Evolutionary conservation across 306 rosid species (phyloP), one percentile per base, ranked within the genome.

Genomic region (Astragalus glycyphyllos): DNA sequence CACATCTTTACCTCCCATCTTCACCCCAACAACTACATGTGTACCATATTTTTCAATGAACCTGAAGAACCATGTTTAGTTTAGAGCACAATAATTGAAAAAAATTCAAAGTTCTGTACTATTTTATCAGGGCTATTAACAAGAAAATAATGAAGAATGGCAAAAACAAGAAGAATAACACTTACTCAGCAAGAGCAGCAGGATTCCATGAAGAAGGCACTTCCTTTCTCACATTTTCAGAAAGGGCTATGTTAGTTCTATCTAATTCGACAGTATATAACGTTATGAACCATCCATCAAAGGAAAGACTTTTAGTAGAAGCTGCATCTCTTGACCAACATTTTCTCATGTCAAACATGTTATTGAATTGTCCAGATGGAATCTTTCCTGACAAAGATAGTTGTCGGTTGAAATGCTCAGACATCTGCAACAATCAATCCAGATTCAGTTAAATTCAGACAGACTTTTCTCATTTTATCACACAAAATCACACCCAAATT

Each of bases 1-100:
- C 13, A 86, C 90, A 75, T 94, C 97, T 71, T 90, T 90, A 11
- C 98, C 98, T 65, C 98, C 98, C 98, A 94, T 90, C 86, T 86
- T 86, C 79, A 87, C 95, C 42, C 98, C 98, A 68, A 89, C 95
- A 82, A 94, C 79, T 49, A 90, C 51, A 74, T 90, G 97, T 15
- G 98, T 94, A 8, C 98, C 98, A 68, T 90, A 90, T 32, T 90
- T 90, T 26, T 87, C 90, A 72, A 94, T 89, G 79, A 94, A 94
- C 87, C 98, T 94, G 92, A 73, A 80, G 72, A 81, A 17, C 15
- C 75, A 78, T 29, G 59, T 45, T 77, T 69, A 5, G 57, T 73
- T 68, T 58, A 55, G 66, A 56, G 73, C 32, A 73, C 58, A 42
- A 42, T 60, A 60, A 37, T n/a, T 50, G 40, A 65, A 44, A 17